Base-by-base conservation (phyloP, 306 rosid species). In the Aeschynomene evenia region DNA sequence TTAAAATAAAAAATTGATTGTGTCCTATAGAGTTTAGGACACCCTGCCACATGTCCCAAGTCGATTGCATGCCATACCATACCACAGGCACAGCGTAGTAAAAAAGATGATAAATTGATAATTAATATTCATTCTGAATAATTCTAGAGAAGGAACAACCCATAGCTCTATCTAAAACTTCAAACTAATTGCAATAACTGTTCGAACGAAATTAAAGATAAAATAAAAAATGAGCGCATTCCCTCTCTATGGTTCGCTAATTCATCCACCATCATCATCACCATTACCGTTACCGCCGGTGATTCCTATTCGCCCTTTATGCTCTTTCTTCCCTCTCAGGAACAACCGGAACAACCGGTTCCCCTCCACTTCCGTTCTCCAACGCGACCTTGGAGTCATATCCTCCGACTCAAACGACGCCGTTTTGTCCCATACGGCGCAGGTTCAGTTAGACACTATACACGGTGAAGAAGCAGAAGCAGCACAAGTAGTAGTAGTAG, bases 201-300 rank as follows among this genome's bases (percentile, higher is more conserved):
- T 28, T n/a, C n/a, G n/a, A n/a, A n/a, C n/a, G n/a, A n/a, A n/a
- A n/a, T n/a, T n/a, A n/a, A n/a, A n/a, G n/a, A n/a, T n/a, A n/a
- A n/a, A n/a, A n/a, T n/a, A n/a, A 37, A 37, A 7, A 28, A 67
- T 87, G 96, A 87, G 69, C 68, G 63, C 80, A 33, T 74, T 79
- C 72, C 48, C 48, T 40, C 62, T 76, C 37, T 55, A 66, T 56
- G 54, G 77, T 76, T 76, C 80, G 18, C 56, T 81, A 43, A 42
- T 70, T 54, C 79, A 69, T 1, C 74, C 3, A 3, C 31, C 31
- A 28, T 6, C 5, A 28, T 28, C 31, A 28, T 28, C 31, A 28
- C 5, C 86, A 52, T 79, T 79, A 0, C 37, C 73, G 23, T 2
- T 23, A 20, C 5, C 52, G 5, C 62, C 79, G 16, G 28, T 57